Evolutionary conservation across 2,329 filamentous ascomycete genomes (phyloP).

Genomic region (Talaromyces atroroseus): DNA sequence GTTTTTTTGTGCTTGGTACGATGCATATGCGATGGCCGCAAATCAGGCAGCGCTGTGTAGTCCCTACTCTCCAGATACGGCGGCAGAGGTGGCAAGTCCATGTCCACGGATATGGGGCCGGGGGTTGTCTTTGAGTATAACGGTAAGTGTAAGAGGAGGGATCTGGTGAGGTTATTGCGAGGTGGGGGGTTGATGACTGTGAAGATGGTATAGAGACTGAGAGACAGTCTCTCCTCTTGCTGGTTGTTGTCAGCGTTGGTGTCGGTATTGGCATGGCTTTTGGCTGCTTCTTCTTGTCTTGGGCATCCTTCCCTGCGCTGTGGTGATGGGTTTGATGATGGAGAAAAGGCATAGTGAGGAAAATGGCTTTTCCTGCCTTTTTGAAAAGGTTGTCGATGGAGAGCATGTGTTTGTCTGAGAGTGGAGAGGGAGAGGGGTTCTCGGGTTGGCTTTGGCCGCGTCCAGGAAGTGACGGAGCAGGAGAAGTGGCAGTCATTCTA

Average conservation of each 20-base stretch:
- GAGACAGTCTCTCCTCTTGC: not conserved
- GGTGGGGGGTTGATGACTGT: not conserved
- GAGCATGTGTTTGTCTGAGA: not conserved
- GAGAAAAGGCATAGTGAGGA: not conserved
- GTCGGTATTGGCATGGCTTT: not conserved
- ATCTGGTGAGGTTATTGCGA: not conserved
- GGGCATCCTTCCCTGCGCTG: not conserved
- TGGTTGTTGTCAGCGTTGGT: not conserved
- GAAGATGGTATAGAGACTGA: not conserved
- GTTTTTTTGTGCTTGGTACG: not conserved
- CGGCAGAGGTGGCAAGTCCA: constrained; percentile 52
- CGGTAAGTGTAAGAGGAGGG: not conserved
- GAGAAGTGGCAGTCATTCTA: not conserved
- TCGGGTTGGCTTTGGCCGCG: not conserved
- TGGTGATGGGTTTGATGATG: not conserved
- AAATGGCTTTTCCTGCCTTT: not conserved
- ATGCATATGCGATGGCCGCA: constrained; percentile 53
- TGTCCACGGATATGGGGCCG: constrained; percentile 36
- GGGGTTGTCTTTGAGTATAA: not conserved
- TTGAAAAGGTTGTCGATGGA: not conserved
- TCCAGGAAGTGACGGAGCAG: not conserved
- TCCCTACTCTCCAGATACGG: constrained; percentile 43
- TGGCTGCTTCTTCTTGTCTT: not conserved
- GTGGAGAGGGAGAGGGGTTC: not conserved
- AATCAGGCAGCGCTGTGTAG: constrained; percentile 49